Conservation (phyloP, 805 yeast genomes). For the Brettanomyces bruxellensis region DNA sequence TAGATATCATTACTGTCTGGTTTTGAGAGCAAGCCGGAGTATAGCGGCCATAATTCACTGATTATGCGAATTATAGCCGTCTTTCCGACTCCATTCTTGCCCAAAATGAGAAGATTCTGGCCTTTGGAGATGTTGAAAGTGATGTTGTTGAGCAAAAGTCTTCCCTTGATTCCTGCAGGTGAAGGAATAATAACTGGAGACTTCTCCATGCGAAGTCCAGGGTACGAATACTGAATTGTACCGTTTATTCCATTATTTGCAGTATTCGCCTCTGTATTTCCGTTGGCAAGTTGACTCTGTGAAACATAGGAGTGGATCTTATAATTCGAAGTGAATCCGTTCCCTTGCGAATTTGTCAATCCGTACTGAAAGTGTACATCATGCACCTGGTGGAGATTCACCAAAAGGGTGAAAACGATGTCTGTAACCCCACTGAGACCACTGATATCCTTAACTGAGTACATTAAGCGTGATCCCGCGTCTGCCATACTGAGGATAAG, state of each 20-base stretch:
- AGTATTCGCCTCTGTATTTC: not conserved
- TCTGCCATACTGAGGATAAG: slow-evolving; percentile 86
- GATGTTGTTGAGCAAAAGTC: slow-evolving; percentile 51
- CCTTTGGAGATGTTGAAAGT: slow-evolving; percentile 53
- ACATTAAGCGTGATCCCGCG: slow-evolving; percentile 92
- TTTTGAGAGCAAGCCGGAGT: slow-evolving; percentile 68
- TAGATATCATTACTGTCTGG: slow-evolving; percentile 62
- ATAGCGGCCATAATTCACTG: slow-evolving; percentile 90
- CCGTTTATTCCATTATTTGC: slow-evolving; percentile 52
- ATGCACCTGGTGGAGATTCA: slow-evolving; percentile 78
- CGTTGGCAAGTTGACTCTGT: slow-evolving; percentile 12
- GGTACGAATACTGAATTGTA: slow-evolving; percentile 66
- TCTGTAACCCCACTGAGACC: slow-evolving; percentile 87
- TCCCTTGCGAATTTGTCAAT: slow-evolving; percentile 8
- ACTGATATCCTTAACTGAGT: slow-evolving; percentile 87
- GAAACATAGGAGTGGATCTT: slow-evolving; percentile 25
- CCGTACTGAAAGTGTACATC: slow-evolving; percentile 49
- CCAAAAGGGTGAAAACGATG: slow-evolving; percentile 65
- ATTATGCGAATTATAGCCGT: slow-evolving; percentile 76
- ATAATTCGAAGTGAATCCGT: slow-evolving; percentile 24
- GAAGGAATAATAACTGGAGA: slow-evolving; percentile 79
- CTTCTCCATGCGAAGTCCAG: slow-evolving; percentile 76
- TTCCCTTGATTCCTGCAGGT: slow-evolving; percentile 45
- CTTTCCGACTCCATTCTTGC: slow-evolving; percentile 87
- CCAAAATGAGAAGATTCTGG: slow-evolving; percentile 70